Evolutionary conservation across 1,284 basidiomycete species (phyloP).

Genomic region (Tilletia indica): DNA sequence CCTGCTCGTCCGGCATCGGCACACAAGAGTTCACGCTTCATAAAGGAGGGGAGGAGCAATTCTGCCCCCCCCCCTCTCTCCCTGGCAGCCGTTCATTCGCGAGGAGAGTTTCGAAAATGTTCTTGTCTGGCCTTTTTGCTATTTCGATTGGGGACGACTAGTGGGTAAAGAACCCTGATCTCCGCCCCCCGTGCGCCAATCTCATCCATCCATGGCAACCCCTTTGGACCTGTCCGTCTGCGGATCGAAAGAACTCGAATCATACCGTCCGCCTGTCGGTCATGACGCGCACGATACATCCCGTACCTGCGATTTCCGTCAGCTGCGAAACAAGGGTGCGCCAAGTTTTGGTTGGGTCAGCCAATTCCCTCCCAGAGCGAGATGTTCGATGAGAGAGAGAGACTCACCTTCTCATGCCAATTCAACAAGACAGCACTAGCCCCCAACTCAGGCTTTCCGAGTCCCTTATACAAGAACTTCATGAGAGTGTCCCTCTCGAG

Average conservation of each 20-base stretch:
- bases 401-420: conserved; percentile 89
- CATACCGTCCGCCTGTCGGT: conserved; percentile 81
- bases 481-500: conserved; percentile 88
- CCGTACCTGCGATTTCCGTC: conserved; percentile 90
- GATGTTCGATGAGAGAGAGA: background rate
- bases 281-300: conserved; percentile 96
- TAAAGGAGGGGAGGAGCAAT: no score
- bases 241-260: conserved; percentile 30
- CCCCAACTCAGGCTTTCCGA: conserved; percentile 72
- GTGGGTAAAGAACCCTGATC: no score
- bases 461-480: conserved; percentile 98
- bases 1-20: no score
- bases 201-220: no score
- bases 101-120: no score
- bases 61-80: no score
- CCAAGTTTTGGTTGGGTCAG: no score
- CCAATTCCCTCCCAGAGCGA: background rate
- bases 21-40: no score
- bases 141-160: no score
- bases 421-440: conserved; percentile 75
- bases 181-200: no score
- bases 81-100: no score
- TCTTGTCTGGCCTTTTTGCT: no score
- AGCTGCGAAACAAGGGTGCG: conserved; percentile 63
- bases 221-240: background rate